These are phyloP conservation scores for Phytophthora multivora DNA, from an alignment of 352 stramenopile species.

Conservation along the genomic window DNA sequence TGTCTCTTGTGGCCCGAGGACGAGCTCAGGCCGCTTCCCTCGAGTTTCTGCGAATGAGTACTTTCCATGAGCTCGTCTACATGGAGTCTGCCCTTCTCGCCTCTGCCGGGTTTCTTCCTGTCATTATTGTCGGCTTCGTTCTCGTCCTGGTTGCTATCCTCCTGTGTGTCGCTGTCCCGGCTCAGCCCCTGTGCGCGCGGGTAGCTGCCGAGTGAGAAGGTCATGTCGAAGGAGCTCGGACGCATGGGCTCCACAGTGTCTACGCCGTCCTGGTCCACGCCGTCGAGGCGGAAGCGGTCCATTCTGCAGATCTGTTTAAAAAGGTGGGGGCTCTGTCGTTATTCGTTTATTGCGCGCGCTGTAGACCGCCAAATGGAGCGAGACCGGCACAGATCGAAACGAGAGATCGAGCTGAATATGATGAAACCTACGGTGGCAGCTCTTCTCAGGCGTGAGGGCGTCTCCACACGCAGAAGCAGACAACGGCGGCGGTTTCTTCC, in stretches of 20 bases:
- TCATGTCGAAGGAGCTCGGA: conserved; percentile 90
- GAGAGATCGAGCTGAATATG: not conserved
- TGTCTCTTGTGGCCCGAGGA: conserved; percentile 18
- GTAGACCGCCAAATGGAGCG: not conserved
- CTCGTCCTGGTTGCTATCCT: conserved; percentile 27
- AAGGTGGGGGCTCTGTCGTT: not conserved
- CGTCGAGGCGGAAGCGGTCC: conserved; percentile 84
- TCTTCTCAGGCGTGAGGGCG: not conserved
- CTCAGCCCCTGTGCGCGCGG: conserved; percentile 29
- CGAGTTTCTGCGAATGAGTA: conserved; percentile 19
- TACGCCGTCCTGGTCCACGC: conserved; percentile 76
- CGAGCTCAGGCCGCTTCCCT: conserved; percentile 10
- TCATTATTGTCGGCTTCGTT: conserved; percentile 29
- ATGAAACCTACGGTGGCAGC: not conserved
- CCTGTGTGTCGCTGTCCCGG: conserved; percentile 32
- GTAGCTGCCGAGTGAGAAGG: conserved; percentile 76
- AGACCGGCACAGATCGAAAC: not conserved
- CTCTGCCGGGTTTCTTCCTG: conserved; percentile 18
- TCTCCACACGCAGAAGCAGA: conserved; percentile 11
- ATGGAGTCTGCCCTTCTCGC: conserved; percentile 56
- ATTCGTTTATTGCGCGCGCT: conserved; percentile 7
- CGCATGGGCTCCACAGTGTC: conserved; percentile 86
- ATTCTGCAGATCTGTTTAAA: conserved; percentile 37
- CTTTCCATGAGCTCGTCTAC: conserved; percentile 43
- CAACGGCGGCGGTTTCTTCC: conserved; percentile 19